Evolutionary conservation across 768 basidiomycete genomes (phyloP).

Genomic region (Wakefieldia striispora): DNA sequence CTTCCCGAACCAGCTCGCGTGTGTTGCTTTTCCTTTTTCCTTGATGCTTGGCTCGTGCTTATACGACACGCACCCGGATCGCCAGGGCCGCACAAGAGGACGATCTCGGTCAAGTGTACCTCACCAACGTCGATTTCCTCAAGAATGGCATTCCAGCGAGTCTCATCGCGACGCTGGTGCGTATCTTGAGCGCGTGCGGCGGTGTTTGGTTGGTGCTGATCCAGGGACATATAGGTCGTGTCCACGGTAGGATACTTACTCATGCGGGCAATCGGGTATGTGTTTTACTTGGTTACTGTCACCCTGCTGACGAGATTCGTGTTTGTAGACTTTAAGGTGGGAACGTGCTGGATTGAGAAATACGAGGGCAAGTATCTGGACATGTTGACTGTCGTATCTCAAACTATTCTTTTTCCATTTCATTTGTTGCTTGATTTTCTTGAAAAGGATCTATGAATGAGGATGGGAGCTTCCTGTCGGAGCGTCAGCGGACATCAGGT

Average conservation of each 20-base stretch:
- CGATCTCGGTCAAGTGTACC: slow-evolving; percentile 87
- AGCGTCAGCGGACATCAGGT: too few species aligned
- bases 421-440: too few species aligned
- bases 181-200: background rate
- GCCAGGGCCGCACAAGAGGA: slow-evolving; percentile 87
- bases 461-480: too few species aligned
- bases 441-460: too few species aligned
- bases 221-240: slow-evolving; percentile 12
- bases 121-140: slow-evolving; percentile 83
- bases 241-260: slow-evolving; percentile 16
- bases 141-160: slow-evolving; percentile 96
- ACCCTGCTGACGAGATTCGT: background rate
- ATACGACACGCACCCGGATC: background rate
- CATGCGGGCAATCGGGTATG: slow-evolving; percentile 16
- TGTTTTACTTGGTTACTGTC: background rate
- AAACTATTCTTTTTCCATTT: too few species aligned
- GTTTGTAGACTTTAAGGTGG: slow-evolving; percentile 4
- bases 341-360: too few species aligned
- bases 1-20: slow-evolving; percentile 99
- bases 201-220: background rate
- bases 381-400: too few species aligned
- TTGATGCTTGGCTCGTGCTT: background rate
- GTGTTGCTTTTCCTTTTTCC: slow-evolving; percentile 25
- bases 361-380: too few species aligned
- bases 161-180: slow-evolving; percentile 77